Percentiles rank a stretch among this genome's conserved stretches.
phyloP scores from a whole-genome alignment of 495 filamentous ascomycete genomes.

The Stereocaulon alpinum region DNA sequence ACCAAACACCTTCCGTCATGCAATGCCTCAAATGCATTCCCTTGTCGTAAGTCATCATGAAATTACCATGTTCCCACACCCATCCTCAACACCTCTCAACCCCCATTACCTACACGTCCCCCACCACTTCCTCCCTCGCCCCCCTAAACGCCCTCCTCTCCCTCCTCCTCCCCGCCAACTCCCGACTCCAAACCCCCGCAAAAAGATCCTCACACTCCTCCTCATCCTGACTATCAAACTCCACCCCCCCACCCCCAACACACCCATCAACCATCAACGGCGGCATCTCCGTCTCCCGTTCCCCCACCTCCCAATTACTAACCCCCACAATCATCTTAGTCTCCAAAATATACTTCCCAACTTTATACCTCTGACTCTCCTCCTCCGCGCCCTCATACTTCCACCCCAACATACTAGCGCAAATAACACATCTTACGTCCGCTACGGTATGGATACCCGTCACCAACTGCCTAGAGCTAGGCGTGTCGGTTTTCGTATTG shows the following conservation, averaged over 20 bases:
- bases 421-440: conserved; percentile 47
- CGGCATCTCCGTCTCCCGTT: conserved; percentile 14
- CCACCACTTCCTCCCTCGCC: not conserved
- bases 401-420: conserved; percentile 71
- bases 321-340: conserved; percentile 58
- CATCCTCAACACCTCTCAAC: not conserved
- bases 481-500: conserved; percentile 49
- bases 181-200: conserved; percentile 71
- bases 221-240: conserved; percentile 87
- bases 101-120: not conserved
- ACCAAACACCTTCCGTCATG: not conserved
- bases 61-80: no score
- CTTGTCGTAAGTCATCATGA: not conserved
- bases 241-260: conserved; percentile 28
- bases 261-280: not conserved
- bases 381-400: conserved; percentile 86
- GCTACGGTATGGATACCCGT: conserved; percentile 63
- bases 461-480: conserved; percentile 63
- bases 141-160: conserved; percentile 40
- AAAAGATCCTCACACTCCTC: conserved; percentile 95
- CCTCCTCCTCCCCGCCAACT: conserved; percentile 53
- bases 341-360: conserved; percentile 95
- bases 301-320: conserved; percentile 57
- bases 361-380: conserved; percentile 75
- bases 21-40: not conserved